Evolutionary conservation across 805 yeast genomes (phyloP).

Genomic region (Candida corydali): DNA sequence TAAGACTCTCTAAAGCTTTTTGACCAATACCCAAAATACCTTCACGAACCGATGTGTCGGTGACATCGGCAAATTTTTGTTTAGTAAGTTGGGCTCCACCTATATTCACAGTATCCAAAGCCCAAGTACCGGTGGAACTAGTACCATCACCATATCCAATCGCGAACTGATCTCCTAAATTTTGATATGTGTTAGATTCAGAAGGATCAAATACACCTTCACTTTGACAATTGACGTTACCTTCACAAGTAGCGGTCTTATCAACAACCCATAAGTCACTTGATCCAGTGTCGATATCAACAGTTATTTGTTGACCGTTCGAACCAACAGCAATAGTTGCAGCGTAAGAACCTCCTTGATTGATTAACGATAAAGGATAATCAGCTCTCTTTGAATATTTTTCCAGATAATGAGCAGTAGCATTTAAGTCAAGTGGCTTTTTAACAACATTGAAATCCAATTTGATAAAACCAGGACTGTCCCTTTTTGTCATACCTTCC

Average conservation of each 20-base stretch:
- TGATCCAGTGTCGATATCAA: constrained; percentile 22
- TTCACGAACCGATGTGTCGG: constrained; percentile 48
- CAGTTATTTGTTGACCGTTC: constrained; percentile 14
- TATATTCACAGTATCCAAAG: constrained; percentile 13
- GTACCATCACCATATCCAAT: constrained; percentile 11
- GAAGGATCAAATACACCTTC: constrained; percentile 14
- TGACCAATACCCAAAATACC: constrained; percentile 79
- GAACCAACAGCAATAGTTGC: constrained; percentile 11
- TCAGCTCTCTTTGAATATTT: constrained; percentile 1
- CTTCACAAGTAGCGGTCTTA: constrained; percentile 18
- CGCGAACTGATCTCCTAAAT: constrained; percentile 6
- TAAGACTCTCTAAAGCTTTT: constrained; percentile 57
- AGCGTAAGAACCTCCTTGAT: constrained; percentile 5
- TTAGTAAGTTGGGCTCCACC: constrained; percentile 10
- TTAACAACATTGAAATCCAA: constrained; percentile 9
- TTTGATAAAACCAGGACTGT: constrained; percentile 6
- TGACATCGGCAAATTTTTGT: constrained; percentile 19
- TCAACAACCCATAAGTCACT: constrained; percentile 26
- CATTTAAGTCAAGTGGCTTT: not conserved
- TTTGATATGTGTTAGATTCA: constrained; percentile 7
- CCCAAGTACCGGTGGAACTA: constrained; percentile 14
- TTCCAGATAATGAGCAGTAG: not conserved
- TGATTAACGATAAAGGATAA: constrained; percentile 1
- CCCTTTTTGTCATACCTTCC: constrained; percentile 1
- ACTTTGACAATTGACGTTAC: constrained; percentile 9